These are phyloP conservation scores for Selenicereus undatus DNA, from an alignment of 148 eudicot genomes.

Conservation along the genomic window DNA sequence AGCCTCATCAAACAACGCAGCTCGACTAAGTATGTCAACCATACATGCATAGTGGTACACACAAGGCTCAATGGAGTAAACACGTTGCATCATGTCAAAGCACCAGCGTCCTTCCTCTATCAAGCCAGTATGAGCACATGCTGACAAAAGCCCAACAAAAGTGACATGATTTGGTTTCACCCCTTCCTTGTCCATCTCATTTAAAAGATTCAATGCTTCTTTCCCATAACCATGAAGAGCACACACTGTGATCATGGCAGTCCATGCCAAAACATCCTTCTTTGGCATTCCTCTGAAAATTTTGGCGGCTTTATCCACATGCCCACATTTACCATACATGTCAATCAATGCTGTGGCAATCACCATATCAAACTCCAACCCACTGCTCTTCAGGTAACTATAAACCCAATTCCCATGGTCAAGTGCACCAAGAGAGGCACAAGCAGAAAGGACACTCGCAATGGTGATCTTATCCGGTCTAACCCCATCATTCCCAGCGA, in stretches of 20 bases:
- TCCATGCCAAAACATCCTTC: slow-evolving; percentile 83
- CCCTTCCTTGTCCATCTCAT: slow-evolving; percentile 49
- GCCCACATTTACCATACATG: slow-evolving; percentile 86
- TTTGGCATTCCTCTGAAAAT: slow-evolving; percentile 43
- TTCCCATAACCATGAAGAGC: slow-evolving; percentile 56
- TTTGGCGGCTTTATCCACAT: slow-evolving; percentile 47
- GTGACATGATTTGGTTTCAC: slow-evolving; percentile 72
- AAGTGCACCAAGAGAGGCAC: slow-evolving; percentile 69
- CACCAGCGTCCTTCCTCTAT: slow-evolving; percentile 54
- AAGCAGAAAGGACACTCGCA: slow-evolving; percentile 68
- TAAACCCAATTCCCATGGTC: slow-evolving; percentile 67
- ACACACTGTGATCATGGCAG: slow-evolving; percentile 73
- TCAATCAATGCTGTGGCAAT: slow-evolving; percentile 68
- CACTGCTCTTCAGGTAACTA: slow-evolving; percentile 49
- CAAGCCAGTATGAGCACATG: slow-evolving; percentile 78
- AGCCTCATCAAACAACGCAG: slow-evolving; percentile 63
- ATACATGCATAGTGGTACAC: slow-evolving; percentile 69
- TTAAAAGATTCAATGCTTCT: slow-evolving; percentile 54
- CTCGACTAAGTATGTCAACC: slow-evolving; percentile 72
- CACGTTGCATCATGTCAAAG: slow-evolving; percentile 50
- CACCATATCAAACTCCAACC: slow-evolving; percentile 62
- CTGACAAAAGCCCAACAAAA: slow-evolving; percentile 60
- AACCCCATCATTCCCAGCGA: slow-evolving; percentile 28
- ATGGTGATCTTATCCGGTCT: slow-evolving; percentile 63
- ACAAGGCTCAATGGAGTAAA: slow-evolving; percentile 51